Evolutionary conservation across 306 rosid genomes (phyloP).

Genomic region (Vigna mungo): DNA sequence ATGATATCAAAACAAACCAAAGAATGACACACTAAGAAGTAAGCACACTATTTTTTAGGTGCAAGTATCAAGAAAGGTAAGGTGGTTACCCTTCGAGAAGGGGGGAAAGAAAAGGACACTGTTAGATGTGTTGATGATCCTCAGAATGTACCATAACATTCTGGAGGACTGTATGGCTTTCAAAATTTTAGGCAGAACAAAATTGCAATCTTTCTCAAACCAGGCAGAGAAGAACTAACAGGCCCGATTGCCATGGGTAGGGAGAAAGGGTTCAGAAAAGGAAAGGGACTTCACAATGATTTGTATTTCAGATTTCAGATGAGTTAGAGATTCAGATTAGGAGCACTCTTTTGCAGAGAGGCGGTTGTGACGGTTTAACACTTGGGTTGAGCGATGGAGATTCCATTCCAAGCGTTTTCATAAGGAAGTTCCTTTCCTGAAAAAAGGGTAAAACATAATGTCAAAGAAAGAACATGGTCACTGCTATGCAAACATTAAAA

Average conservation of each 20-base stretch:
- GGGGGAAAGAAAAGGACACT: constrained; percentile 53
- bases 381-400: constrained; percentile 70
- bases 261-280: constrained; percentile 37
- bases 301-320: constrained; percentile 36
- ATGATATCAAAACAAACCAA: constrained; percentile 64
- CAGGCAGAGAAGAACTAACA: constrained; percentile 51
- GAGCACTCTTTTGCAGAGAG: constrained; percentile 95
- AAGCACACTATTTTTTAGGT: constrained; percentile 57
- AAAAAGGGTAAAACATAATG: constrained; percentile 29
- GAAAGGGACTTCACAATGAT: constrained; percentile 41
- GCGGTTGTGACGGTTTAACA: constrained; percentile 74
- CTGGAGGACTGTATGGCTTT: constrained; percentile 65
- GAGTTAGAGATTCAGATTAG: constrained; percentile 56
- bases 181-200: constrained; percentile 80
- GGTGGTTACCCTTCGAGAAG: constrained; percentile 27
- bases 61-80: constrained; percentile 49
- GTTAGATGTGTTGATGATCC: constrained; percentile 63
- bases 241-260: constrained; percentile 37
- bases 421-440: constrained; percentile 97
- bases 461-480: constrained; percentile 41
- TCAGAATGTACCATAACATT: constrained; percentile 77
- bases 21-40: constrained; percentile 79
- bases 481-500: constrained; percentile 26
- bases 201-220: constrained; percentile 69
- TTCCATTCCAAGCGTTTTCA: constrained; percentile 95